Base-by-base conservation (phyloP, 2,329 filamentous ascomycete genomes). In the Lasiodiplodia theobromae region DNA sequence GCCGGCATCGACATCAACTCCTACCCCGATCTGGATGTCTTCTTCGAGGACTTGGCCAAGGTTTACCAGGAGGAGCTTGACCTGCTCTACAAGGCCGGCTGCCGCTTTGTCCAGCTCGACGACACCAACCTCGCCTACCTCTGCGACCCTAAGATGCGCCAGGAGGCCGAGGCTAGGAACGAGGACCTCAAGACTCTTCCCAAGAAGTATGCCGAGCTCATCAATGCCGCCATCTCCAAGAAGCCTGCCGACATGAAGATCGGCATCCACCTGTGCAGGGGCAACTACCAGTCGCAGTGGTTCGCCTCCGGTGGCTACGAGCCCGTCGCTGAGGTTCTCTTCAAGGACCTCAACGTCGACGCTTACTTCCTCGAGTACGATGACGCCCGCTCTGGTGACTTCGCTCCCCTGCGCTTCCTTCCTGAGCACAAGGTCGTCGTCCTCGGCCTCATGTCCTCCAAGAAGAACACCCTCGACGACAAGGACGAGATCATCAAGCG, bases 341-440 rank as follows among this genome's bases (percentile, higher is more conserved):
- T 87, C 81, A 84, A 83, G 73, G 83, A 86, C 68, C 81, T 87
- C 60, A 81, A 87, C 72, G 85, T 87, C 66, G 85, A 88, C 71
- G 86, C 84, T 16, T 88, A 87, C 77, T 88, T 87, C 78, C 82
- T 88, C 72, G 86, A 88, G 76, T 88, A 86, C 75, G 86, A 88
- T 74, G 86, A 87, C 70, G 85, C 85, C 38, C 81, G 86, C 2
- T 84, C 81, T 0, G 86, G 86, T 16, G 86, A 87, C 75, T 88
- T 88, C 77, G 79, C 78, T 44, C 86, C 86, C 1, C 79, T 88
- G 68, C 77, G 85, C n/a, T 82, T 84, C 74, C 77, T 88, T 60
- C 86, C 86, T 3, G 81, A 81, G 66, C 73, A 84, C 77, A 88
- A 88, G 79, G 80, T 84, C 40, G 86, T 88, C 16, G 85, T 88